Percentiles rank a stretch among this genome's conserved stretches.
phyloP scores from a whole-genome alignment of 805 yeast species.

The Spathaspora passalidarum region DNA sequence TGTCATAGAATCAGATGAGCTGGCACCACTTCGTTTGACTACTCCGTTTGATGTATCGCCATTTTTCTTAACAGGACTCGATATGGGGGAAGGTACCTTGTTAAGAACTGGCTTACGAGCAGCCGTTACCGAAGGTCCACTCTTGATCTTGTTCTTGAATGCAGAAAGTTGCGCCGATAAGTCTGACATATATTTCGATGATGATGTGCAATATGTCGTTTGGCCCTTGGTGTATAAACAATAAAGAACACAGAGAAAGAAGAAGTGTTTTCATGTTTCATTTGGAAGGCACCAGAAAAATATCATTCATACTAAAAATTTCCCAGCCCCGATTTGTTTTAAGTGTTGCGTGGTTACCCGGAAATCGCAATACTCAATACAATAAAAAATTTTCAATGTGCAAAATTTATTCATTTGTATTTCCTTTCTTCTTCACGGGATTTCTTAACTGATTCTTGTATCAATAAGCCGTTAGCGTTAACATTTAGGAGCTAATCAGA shows the following conservation, averaged over 20 bases:
- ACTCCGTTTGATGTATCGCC: background rate
- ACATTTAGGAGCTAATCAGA: conserved; percentile 23
- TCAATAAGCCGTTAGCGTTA: conserved; percentile 18
- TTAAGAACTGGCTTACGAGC: conserved; percentile 24
- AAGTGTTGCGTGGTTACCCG: conserved; percentile 2
- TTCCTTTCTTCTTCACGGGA: conserved; percentile 8
- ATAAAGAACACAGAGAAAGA: conserved; percentile 1
- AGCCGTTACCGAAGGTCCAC: conserved; percentile 41
- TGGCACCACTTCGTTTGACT: conserved; percentile 14
- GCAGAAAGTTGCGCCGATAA: conserved; percentile 45
- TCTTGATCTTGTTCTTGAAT: conserved; percentile 42
- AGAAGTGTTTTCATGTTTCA: background rate
- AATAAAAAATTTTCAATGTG: background rate
- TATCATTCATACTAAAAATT: too few relatives aligned
- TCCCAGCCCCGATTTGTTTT: background rate
- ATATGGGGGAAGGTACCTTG: conserved; percentile 14
- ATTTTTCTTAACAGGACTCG: conserved; percentile 5
- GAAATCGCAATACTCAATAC: background rate
- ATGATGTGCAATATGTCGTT: background rate
- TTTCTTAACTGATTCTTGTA: conserved; percentile 9
- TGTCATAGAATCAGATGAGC: conserved; percentile 20
- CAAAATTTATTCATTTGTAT: background rate
- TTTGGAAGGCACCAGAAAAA: background rate
- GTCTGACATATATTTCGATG: conserved; percentile 27
- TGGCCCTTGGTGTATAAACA: background rate